These are phyloP conservation scores for Colletotrichum falcatum DNA, from an alignment of 2,329 filamentous ascomycete genomes.

Conservation along the genomic window DNA sequence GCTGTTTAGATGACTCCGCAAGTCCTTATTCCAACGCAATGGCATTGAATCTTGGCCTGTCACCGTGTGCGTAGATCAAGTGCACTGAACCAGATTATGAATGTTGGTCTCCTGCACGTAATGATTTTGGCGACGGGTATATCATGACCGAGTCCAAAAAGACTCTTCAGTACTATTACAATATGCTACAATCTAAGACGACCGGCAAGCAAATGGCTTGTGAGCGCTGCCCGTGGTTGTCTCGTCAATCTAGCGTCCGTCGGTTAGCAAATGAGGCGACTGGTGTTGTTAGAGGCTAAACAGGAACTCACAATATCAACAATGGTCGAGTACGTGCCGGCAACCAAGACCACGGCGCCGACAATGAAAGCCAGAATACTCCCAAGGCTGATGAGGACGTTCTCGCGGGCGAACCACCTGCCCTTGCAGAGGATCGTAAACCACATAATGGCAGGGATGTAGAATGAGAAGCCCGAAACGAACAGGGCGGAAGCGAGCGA, in stretches of 20 bases:
- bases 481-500: constrained; percentile 63
- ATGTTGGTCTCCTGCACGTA: not conserved
- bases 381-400: constrained; percentile 44
- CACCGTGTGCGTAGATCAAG: not conserved
- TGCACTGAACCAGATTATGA: no score
- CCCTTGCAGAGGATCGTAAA: constrained; percentile 37
- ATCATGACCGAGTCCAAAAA: constrained; percentile 3
- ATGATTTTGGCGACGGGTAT: constrained; percentile 22
- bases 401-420: constrained; percentile 45
- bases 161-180: not conserved
- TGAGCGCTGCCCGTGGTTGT: constrained; percentile 36
- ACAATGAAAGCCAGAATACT: constrained; percentile 47
- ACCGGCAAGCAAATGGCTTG: constrained; percentile 38
- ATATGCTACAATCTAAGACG: constrained; percentile 7
- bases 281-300: not conserved
- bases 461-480: constrained; percentile 57
- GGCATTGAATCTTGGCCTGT: not conserved
- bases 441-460: constrained; percentile 41
- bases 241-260: constrained; percentile 41
- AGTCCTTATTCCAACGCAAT: not conserved
- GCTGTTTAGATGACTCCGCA: not conserved
- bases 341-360: constrained; percentile 46
- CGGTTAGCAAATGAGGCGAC: not conserved
- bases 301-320: constrained; percentile 47
- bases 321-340: constrained; percentile 48